phyloP scores from a whole-genome alignment of 169 alveolate genomes.

The Plasmodium gaboni region DNA sequence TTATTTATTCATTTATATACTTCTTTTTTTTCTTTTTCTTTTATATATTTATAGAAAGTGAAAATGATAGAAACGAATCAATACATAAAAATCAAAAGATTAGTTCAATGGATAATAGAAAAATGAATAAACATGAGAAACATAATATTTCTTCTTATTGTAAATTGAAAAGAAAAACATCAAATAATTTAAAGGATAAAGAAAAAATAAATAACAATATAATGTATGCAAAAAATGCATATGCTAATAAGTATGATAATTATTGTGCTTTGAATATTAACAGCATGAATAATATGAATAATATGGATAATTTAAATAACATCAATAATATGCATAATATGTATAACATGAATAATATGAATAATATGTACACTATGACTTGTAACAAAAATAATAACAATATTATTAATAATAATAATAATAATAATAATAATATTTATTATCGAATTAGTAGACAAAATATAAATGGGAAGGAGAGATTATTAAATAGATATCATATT shows the following conservation, averaged over 20 bases:
- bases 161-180: slow-evolving; percentile 3
- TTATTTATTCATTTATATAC: neutral
- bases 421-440: neutral
- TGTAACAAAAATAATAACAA: neutral
- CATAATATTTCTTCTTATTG: neutral
- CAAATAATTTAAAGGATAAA: slow-evolving; percentile 1
- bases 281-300: slow-evolving; percentile 8
- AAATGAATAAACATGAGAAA: slow-evolving; percentile 13
- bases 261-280: slow-evolving; percentile 10
- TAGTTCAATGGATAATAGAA: neutral
- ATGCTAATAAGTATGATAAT: too few species aligned
- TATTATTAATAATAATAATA: neutral
- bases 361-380: too few species aligned
- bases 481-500: neutral
- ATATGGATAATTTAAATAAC: neutral
- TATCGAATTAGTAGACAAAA: neutral
- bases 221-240: slow-evolving; percentile 17
- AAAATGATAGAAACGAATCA: slow-evolving; percentile 28
- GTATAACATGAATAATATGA: neutral
- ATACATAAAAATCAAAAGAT: neutral
- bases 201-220: slow-evolving; percentile 9
- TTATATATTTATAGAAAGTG: slow-evolving; percentile 33
- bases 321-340: neutral
- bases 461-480: neutral
- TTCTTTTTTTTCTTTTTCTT: slow-evolving; percentile 13